Base-by-base conservation (phyloP, 2,329 filamentous ascomycete species). In the Neofusicoccum sp. region DNA sequence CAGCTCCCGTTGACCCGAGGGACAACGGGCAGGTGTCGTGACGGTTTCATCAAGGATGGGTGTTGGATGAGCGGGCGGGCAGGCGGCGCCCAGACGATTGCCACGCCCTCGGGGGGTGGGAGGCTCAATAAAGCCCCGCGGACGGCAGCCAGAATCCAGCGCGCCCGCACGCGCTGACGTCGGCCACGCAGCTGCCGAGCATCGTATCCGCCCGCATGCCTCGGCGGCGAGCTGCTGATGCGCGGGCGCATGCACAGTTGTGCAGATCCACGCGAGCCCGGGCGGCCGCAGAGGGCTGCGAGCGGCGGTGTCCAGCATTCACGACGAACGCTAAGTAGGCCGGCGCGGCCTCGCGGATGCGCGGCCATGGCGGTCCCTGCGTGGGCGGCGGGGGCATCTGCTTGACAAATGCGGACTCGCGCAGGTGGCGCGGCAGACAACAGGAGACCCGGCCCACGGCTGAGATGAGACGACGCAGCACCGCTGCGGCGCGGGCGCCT, bases 21-120 rank as follows among this genome's bases (percentile, higher is more conserved):
- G 33, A 36, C 36, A 43, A 4, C 5, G 49, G 14, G 26, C 49
- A 41, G 36, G 49, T 41, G 47, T 56, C 36, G 51, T 26, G 51
- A 56, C 38, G 38, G 51, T 56, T 56, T 56, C 51, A 56, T 56
- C 51, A 38, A 56, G 51, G 51, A 56, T 56, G 38, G 31, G 51
- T 36, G 28, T 43, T 38, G 36, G 43, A 24, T 30, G 36, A 28
- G 33, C 33, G 51, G 36, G 20, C 26, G 26, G 51, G 51, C 36
- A 12, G 40, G 28, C 26, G 11, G 28, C 20, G 36, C 30, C 33
- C 24, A 40, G 48, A 40, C 31, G n/a, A n/a, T 16, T 36, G n/a
- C 20, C 31, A 33, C 34, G 24, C 49, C 24, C 5, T 12, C n/a
- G n/a, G n/a, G n/a, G n/a, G n/a, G n/a, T n/a, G n/a, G 34, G 49